Conservation (phyloP, 495 filamentous ascomycete genomes). For the Hypomontagnella monticulosa region DNA sequence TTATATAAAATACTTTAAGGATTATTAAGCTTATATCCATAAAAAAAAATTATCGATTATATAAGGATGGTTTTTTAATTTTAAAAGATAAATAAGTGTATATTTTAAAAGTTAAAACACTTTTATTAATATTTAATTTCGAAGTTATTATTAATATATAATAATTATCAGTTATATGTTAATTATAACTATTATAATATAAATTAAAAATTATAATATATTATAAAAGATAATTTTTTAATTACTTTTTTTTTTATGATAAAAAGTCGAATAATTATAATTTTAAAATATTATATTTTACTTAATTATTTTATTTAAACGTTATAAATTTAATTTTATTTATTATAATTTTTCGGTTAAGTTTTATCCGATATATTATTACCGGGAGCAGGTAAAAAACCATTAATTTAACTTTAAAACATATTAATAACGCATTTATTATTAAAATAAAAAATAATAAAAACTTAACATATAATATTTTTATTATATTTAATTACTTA, state of each 20-base stretch:
- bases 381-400: no score
- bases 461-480: no score
- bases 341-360: no score
- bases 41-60: not conserved
- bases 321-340: no score
- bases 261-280: not conserved
- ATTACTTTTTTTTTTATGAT: not conserved
- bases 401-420: no score
- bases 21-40: no score
- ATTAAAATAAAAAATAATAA: no score
- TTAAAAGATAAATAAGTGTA: not conserved
- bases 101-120: not conserved
- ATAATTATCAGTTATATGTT: not conserved
- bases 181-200: not conserved
- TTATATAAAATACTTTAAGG: not conserved
- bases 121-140: not conserved
- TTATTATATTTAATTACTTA: no score
- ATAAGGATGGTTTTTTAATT: not conserved
- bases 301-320: no score
- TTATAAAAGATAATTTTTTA: not conserved
- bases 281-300: not conserved
- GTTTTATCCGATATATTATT: no score
- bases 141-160: not conserved
- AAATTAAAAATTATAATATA: not conserved
- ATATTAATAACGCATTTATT: no score